These are phyloP conservation scores for Neurospora crassa DNA, from an alignment of 2,329 filamentous ascomycete species.

Conservation along the genomic window DNA sequence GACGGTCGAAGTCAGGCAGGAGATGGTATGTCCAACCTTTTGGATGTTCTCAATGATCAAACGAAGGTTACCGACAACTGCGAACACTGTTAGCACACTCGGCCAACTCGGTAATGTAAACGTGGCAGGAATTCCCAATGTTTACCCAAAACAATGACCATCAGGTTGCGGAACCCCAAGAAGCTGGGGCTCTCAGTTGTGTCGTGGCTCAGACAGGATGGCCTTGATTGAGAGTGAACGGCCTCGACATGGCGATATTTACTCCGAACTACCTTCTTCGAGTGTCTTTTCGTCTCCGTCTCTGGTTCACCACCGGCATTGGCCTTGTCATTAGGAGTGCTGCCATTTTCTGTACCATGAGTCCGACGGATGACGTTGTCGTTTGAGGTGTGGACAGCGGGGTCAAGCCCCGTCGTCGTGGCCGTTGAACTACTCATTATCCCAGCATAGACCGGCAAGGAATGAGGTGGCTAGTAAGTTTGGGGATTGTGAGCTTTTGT, in stretches of 20 bases:
- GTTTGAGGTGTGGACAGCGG: slow-evolving; percentile 5
- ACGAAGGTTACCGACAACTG: slow-evolving; percentile 85
- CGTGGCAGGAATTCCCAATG: not conserved
- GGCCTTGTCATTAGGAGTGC: slow-evolving; percentile 5
- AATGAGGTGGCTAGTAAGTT: not conserved
- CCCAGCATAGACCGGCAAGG: not conserved
- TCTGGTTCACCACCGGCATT: slow-evolving; percentile 5
- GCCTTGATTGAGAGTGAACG: slow-evolving; percentile 61
- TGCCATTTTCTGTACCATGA: slow-evolving; percentile 4
- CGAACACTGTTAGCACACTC: not conserved
- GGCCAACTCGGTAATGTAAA: slow-evolving; percentile 1
- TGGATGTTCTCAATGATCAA: slow-evolving; percentile 95
- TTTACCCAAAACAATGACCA: slow-evolving; percentile 83
- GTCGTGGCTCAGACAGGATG: slow-evolving; percentile 83
- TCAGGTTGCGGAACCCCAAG: slow-evolving; percentile 87
- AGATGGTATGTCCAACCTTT: slow-evolving; percentile 49
- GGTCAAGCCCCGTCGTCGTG: slow-evolving; percentile 27
- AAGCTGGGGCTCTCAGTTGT: slow-evolving; percentile 69
- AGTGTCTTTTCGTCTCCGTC: slow-evolving; percentile 17
- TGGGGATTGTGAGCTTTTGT: not conserved
- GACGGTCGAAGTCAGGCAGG: slow-evolving; percentile 3
- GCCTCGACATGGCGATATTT: slow-evolving; percentile 92
- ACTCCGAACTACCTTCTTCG: slow-evolving; percentile 33
- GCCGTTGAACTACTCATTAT: slow-evolving; percentile 24
- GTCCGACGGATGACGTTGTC: slow-evolving; percentile 9